A percentile compares a stretch with the other conserved stretches of the same genome.
Evolutionary conservation across 306 rosid species (phyloP).

Genomic region (Elaeagnus macrophylla): DNA sequence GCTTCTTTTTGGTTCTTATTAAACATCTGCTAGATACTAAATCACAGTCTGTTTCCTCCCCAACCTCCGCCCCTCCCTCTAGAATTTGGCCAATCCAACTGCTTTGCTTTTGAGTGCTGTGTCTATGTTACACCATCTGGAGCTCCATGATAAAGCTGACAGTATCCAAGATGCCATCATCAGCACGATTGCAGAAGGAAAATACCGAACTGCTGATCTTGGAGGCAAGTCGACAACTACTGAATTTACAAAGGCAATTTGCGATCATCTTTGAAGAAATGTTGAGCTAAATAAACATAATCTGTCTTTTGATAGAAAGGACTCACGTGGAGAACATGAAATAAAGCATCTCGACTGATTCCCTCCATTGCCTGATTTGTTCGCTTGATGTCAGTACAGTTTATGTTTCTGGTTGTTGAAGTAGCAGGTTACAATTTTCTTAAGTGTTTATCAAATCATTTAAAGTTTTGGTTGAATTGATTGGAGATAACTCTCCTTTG

Average conservation of each 20-base stretch:
- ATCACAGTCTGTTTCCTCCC: constrained; percentile 16
- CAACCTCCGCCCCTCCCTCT: constrained; percentile 8
- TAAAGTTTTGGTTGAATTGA: no score
- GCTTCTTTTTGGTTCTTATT: not conserved
- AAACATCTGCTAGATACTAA: constrained; percentile 6
- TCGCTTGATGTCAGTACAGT: no score
- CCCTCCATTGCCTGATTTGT: no score
- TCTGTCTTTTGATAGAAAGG: no score
- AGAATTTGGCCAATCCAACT: constrained; percentile 97
- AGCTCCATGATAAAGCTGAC: constrained; percentile 68
- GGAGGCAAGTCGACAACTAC: constrained; percentile 75
- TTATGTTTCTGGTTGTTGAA: no score
- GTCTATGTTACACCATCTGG: constrained; percentile 79
- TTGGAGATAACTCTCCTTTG: no score
- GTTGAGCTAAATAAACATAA: not conserved
- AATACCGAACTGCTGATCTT: constrained; percentile 87
- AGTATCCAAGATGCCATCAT: constrained; percentile 76
- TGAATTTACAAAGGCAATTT: constrained; percentile 69
- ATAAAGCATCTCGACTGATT: no score
- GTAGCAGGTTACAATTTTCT: no score
- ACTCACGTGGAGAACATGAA: no score
- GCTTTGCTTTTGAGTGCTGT: constrained; percentile 86
- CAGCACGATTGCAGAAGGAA: constrained; percentile 80
- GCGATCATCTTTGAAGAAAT: constrained; percentile 59
- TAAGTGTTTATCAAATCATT: no score